A percentile compares a stretch with the other conserved stretches of the same genome.
phyloP scores from a whole-genome alignment of 164 flowering plant genomes.

The Liquidambar formosana region DNA sequence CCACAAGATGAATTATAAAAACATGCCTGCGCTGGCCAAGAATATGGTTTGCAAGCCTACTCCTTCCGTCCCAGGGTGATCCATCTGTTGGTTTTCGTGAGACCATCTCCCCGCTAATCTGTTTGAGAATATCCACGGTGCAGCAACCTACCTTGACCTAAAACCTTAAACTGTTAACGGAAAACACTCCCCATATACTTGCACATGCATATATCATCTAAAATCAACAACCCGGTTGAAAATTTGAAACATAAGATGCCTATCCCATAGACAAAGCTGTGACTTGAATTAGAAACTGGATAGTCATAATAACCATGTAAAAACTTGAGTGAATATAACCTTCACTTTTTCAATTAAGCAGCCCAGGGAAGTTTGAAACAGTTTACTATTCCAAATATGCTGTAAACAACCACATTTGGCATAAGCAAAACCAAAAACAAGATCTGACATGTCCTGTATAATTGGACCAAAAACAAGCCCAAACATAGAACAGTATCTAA shows the following conservation, averaged over 20 bases:
- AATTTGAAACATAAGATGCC: not conserved
- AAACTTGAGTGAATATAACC: not conserved
- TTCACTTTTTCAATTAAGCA: not conserved
- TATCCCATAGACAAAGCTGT: not conserved
- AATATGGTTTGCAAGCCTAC: conserved; percentile 76
- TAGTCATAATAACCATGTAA: no score
- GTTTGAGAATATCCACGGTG: conserved; percentile 80
- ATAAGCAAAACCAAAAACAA: no score
- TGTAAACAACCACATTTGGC: no score
- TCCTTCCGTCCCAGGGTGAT: conserved; percentile 65
- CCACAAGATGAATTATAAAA: not conserved
- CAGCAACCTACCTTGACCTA: conserved; percentile 89
- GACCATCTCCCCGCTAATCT: conserved; percentile 87
- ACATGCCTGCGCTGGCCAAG: conserved; percentile 76
- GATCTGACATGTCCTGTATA: no score
- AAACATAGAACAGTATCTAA: no score
- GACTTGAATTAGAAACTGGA: no score
- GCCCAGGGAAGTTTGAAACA: not conserved
- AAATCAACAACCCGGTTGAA: not conserved
- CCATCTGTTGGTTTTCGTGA: conserved; percentile 63
- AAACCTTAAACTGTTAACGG: conserved; percentile 12
- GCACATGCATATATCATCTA: not conserved
- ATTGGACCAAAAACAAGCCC: no score
- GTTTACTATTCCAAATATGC: not conserved
- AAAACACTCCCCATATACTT: not conserved